A percentile compares a stretch with the other conserved stretches of the same genome.
Conservation (phyloP, 257 asterid genomes). For the Przewalskia tangutica region DNA sequence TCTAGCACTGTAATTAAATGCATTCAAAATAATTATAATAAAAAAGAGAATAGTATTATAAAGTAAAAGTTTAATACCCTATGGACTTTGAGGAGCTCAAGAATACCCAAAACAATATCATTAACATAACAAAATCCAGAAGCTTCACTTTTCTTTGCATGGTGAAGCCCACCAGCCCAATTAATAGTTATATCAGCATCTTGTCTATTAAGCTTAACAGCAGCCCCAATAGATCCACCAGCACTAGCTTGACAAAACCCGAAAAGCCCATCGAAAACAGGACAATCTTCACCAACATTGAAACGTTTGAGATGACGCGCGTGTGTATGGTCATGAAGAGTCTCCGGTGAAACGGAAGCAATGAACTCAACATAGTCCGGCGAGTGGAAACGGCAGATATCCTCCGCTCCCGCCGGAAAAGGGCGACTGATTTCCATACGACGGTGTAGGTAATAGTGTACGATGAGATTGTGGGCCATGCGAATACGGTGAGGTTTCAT, state of each 20-base stretch:
- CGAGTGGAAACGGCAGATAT: slow-evolving; percentile 23
- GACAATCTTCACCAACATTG: slow-evolving; percentile 25
- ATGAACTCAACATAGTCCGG: slow-evolving; percentile 19
- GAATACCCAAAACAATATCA: slow-evolving; percentile 20
- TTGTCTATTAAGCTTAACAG: slow-evolving; percentile 18
- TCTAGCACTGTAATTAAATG: neutral
- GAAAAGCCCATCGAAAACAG: slow-evolving; percentile 22
- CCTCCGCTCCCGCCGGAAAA: slow-evolving; percentile 16
- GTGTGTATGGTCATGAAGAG: slow-evolving; percentile 21
- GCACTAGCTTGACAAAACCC: slow-evolving; percentile 21
- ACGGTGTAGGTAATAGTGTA: slow-evolving; percentile 21
- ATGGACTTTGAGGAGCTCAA: slow-evolving; percentile 22
- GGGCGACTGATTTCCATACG: slow-evolving; percentile 25
- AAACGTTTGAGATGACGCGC: slow-evolving; percentile 22
- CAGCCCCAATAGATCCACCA: slow-evolving; percentile 25
- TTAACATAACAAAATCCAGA: slow-evolving; percentile 24
- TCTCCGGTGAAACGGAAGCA: slow-evolving; percentile 20
- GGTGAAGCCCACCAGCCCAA: slow-evolving; percentile 27
- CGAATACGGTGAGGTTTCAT: slow-evolving; percentile 26
- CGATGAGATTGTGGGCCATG: slow-evolving; percentile 24
- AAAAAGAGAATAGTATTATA: no score
- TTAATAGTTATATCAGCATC: slow-evolving; percentile 19
- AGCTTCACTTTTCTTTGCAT: slow-evolving; percentile 25
- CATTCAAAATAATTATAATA: neutral
- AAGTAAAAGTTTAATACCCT: slow-evolving; percentile 11